Evolutionary conservation across 352 stramenopile species (phyloP).

Genomic region (Globisporangium spinosum): DNA sequence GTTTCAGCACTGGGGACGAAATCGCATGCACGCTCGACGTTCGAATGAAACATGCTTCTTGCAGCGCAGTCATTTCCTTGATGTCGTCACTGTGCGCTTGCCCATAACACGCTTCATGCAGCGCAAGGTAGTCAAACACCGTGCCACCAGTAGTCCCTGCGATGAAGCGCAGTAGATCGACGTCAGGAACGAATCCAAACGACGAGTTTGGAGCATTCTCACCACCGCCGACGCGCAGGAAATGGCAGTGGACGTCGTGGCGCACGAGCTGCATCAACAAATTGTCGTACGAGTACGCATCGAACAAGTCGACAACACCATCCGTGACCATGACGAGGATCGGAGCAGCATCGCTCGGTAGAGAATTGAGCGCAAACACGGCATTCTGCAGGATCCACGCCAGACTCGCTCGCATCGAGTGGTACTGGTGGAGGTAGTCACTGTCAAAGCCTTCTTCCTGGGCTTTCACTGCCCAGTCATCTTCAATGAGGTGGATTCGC

Average conservation of each 20-base stretch:
- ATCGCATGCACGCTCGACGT: slow-evolving; percentile 69
- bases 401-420: slow-evolving; percentile 45
- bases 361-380: slow-evolving; percentile 83
- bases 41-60: slow-evolving; percentile 58
- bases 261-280: slow-evolving; percentile 87
- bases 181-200: slow-evolving; percentile 85
- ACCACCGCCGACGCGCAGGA: slow-evolving; percentile 63
- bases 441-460: slow-evolving; percentile 23
- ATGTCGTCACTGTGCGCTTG: slow-evolving; percentile 27
- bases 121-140: slow-evolving; percentile 57
- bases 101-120: slow-evolving; percentile 55
- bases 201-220: slow-evolving; percentile 58
- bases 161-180: slow-evolving; percentile 74
- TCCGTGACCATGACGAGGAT: slow-evolving; percentile 85
- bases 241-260: slow-evolving; percentile 85
- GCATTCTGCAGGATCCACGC: slow-evolving; percentile 83
- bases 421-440: slow-evolving; percentile 17
- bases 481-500: slow-evolving; percentile 75
- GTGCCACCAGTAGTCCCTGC: slow-evolving; percentile 63
- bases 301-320: slow-evolving; percentile 75
- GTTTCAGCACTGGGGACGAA: slow-evolving; percentile 55
- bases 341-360: slow-evolving; percentile 68
- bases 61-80: slow-evolving; percentile 59
- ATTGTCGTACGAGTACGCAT: slow-evolving; percentile 82
- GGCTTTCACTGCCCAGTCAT: slow-evolving; percentile 62